A percentile compares a stretch with the other conserved stretches of the same genome.
Conservation (phyloP, 192 early-diverging fungal species). For the Podila horticola region DNA sequence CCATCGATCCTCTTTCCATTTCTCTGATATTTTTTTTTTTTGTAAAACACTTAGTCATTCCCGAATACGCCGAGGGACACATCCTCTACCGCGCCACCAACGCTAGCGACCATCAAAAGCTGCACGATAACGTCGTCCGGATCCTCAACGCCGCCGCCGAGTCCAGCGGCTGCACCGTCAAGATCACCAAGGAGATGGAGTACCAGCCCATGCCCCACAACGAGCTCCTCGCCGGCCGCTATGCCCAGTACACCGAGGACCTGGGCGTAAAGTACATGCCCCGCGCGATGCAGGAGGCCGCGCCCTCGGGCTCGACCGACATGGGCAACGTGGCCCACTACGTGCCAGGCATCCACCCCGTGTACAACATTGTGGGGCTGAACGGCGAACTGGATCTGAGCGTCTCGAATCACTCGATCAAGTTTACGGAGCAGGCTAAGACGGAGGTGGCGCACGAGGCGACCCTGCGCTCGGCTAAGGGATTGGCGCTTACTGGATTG, state of each 20-base stretch:
- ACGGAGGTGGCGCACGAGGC: slow-evolving; percentile 66
- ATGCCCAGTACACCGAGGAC: slow-evolving; percentile 23
- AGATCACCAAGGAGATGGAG: slow-evolving; percentile 59
- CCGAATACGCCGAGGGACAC: slow-evolving; percentile 66
- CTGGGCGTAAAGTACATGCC: slow-evolving; percentile 20
- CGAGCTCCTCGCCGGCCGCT: slow-evolving; percentile 29
- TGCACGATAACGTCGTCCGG: slow-evolving; percentile 61
- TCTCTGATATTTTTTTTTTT: neutral
- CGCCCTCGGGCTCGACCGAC: slow-evolving; percentile 13
- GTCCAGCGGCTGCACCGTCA: slow-evolving; percentile 75
- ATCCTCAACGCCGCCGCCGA: slow-evolving; percentile 73
- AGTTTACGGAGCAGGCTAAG: slow-evolving; percentile 68
- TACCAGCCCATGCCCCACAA: slow-evolving; percentile 69
- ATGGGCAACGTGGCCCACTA: slow-evolving; percentile 25
- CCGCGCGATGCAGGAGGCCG: slow-evolving; percentile 15
- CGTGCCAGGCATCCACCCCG: slow-evolving; percentile 35
- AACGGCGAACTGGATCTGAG: slow-evolving; percentile 59
- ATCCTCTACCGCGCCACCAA: slow-evolving; percentile 69
- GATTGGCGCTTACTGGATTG: slow-evolving; percentile 59
- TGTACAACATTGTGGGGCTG: slow-evolving; percentile 42
- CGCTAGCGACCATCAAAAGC: slow-evolving; percentile 53
- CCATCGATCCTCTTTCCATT: neutral
- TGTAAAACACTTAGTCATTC: slow-evolving; percentile 59
- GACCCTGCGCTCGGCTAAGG: slow-evolving; percentile 64
- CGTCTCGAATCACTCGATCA: slow-evolving; percentile 69